Conservation (phyloP, 345 rosid genomes). For the Angophora floribunda region DNA sequence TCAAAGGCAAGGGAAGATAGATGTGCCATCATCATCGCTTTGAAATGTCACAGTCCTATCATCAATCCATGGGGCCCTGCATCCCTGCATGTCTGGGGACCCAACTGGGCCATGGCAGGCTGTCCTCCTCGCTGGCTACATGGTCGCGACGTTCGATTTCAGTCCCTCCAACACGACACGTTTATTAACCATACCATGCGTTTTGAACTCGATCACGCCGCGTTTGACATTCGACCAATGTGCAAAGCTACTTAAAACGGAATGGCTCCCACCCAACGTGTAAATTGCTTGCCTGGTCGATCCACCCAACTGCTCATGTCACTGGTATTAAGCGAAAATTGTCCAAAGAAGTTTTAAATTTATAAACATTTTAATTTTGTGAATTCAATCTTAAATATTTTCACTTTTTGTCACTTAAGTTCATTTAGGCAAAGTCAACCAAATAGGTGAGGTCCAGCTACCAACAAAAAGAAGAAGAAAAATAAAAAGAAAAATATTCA, state of each 20-base stretch:
- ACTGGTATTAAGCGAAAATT: no score
- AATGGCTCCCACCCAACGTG: accelerated
- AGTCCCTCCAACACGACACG: neutral
- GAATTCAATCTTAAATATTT: no score
- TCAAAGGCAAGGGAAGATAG: neutral
- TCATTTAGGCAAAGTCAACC: no score
- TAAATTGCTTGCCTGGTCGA: neutral
- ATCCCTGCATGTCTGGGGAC: neutral
- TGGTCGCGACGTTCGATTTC: neutral
- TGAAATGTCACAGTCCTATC: neutral
- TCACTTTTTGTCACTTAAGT: no score
- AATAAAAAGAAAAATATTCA: no score
- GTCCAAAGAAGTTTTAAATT: no score
- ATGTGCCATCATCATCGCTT: neutral
- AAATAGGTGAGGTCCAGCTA: no score
- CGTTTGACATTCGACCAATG: accelerated
- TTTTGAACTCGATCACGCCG: accelerated
- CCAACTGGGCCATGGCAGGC: neutral
- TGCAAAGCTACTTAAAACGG: accelerated
- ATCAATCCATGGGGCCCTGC: neutral
- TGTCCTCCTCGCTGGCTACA: neutral
- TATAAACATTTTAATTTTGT: no score
- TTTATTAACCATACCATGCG: accelerated
- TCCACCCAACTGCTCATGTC: neutral
- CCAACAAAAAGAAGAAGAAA: no score